Evolutionary conservation across 2,329 filamentous ascomycete genomes (phyloP).

Genomic region (Pseudonectria buxi): DNA sequence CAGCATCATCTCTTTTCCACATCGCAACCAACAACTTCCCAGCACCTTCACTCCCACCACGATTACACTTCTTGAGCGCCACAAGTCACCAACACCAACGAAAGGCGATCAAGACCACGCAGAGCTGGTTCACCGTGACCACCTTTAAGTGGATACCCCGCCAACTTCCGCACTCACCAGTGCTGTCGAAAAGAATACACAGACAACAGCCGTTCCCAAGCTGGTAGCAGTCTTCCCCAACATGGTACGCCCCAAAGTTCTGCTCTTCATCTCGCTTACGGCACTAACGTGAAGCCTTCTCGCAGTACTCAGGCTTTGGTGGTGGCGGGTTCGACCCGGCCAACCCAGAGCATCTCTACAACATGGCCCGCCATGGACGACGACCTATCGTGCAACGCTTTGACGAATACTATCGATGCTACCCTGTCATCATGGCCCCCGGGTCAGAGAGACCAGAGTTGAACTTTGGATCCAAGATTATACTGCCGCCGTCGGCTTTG

Average conservation of each 20-base stretch:
- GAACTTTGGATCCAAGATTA: slow-evolving; percentile 96
- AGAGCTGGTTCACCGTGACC: too few species aligned
- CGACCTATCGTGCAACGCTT: slow-evolving; percentile 64
- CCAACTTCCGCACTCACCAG: too few species aligned
- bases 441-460: slow-evolving; percentile 81
- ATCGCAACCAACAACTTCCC: not conserved
- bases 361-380: slow-evolving; percentile 40
- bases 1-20: slow-evolving; percentile 7
- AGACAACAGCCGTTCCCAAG: too few species aligned
- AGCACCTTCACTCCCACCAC: slow-evolving; percentile 1
- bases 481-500: slow-evolving; percentile 90
- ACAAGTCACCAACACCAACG: not conserved
- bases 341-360: slow-evolving; percentile 43
- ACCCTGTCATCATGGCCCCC: slow-evolving; percentile 89
- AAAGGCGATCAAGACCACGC: too few species aligned
- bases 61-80: not conserved
- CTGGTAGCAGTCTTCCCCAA: slow-evolving; percentile 4
- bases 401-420: slow-evolving; percentile 98
- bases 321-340: slow-evolving; percentile 39
- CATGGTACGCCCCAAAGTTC: slow-evolving; percentile 14
- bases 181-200: too few species aligned
- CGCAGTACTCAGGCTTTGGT: slow-evolving; percentile 32
- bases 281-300: slow-evolving; percentile 1
- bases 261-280: not conserved
- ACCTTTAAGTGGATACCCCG: too few species aligned